Evolutionary conservation across 2,329 filamentous ascomycete species (phyloP).

Genomic region (Aspergillus aculeatus): DNA sequence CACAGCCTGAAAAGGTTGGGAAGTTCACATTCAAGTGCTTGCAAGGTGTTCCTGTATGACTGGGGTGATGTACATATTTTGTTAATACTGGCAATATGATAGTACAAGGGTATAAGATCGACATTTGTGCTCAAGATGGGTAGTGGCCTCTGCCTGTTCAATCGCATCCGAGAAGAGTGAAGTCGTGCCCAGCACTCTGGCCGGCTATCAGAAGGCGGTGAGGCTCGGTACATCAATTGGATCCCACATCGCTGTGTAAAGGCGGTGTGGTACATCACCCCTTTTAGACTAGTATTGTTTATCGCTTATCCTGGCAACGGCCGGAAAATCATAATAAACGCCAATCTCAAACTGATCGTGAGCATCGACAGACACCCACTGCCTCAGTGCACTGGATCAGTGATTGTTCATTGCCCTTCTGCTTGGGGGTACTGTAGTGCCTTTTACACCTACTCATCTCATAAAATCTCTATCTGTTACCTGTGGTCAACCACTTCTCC

Average conservation of each 20-base stretch:
- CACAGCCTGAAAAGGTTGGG: not conserved
- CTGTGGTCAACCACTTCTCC: not conserved
- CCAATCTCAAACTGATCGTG: conserved; percentile 8
- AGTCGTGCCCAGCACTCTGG: too few relatives aligned
- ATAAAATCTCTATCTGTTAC: not conserved
- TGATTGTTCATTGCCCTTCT: not conserved
- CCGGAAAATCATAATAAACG: conserved; percentile 25
- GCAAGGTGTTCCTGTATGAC: too few relatives aligned
- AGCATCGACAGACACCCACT: not conserved
- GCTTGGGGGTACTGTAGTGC: not conserved
- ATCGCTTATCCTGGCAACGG: conserved; percentile 28
- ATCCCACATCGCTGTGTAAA: conserved; percentile 8
- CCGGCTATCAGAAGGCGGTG: conserved; percentile 12
- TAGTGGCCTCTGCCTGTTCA: too few relatives aligned
- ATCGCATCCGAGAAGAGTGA: too few relatives aligned
- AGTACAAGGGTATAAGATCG: too few relatives aligned
- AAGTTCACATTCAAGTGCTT: too few relatives aligned
- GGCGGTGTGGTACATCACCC: not conserved
- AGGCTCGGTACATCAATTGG: conserved; percentile 8
- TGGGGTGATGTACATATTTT: too few relatives aligned
- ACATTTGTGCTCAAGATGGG: too few relatives aligned
- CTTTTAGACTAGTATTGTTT: conserved; percentile 32
- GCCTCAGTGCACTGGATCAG: not conserved
- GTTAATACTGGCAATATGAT: too few relatives aligned
- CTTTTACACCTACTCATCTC: not conserved